Evolutionary conservation across 2,329 filamentous ascomycete species (phyloP).

Genomic region (Exutisphaerella laricina): DNA sequence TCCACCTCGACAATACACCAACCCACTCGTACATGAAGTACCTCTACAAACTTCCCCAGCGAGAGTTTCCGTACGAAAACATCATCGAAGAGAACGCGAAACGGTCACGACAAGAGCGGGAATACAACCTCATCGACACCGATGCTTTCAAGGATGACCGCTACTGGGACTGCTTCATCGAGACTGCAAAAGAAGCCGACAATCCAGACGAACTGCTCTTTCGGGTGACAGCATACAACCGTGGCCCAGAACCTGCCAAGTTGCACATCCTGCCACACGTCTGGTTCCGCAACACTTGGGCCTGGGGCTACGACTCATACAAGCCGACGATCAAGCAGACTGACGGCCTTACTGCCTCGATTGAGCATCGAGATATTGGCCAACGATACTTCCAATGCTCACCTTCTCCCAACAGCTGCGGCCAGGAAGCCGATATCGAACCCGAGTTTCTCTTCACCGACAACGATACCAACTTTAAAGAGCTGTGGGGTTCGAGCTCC

Average conservation of each 20-base stretch:
- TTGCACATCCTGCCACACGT: constrained; percentile 91
- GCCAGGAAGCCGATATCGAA: constrained; percentile 73
- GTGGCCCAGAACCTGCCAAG: constrained; percentile 82
- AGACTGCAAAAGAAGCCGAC: constrained; percentile 89
- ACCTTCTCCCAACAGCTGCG: constrained; percentile 79
- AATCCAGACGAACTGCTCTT: constrained; percentile 89
- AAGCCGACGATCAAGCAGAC: constrained; percentile 72
- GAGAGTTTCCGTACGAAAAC: constrained; percentile 85
- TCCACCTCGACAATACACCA: constrained; percentile 92
- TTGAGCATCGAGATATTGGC: constrained; percentile 74
- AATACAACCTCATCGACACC: constrained; percentile 90
- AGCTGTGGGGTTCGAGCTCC: constrained; percentile 63
- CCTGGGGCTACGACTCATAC: constrained; percentile 80
- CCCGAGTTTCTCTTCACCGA: constrained; percentile 88
- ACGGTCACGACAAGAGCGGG: constrained; percentile 68
- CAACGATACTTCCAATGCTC: constrained; percentile 79
- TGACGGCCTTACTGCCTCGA: constrained; percentile 63
- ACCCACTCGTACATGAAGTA: constrained; percentile 98
- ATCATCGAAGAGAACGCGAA: constrained; percentile 77
- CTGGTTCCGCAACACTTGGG: constrained; percentile 97
- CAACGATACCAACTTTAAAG: constrained; percentile 83
- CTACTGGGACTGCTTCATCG: constrained; percentile 97
- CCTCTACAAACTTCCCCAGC: constrained; percentile 95
- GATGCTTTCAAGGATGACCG: constrained; percentile 79
- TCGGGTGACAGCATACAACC: constrained; percentile 93